Base-by-base conservation (phyloP, 1,139 yeast genomes). In the Geotrichum fermentans region DNA sequence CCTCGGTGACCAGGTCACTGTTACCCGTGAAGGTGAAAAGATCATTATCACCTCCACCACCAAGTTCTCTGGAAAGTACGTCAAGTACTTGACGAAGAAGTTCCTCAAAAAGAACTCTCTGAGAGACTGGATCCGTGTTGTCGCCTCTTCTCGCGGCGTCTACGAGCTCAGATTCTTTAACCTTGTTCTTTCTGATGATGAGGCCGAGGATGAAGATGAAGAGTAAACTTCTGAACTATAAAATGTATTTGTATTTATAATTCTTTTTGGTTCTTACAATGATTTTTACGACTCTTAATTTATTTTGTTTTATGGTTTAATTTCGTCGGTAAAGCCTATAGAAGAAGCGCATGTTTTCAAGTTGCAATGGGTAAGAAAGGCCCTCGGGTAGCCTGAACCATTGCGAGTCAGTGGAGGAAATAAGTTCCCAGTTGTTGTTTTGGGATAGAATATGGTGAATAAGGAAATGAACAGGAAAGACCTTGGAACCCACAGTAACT, bases 21-120 rank as follows among this genome's bases (percentile, higher is more conserved):
- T 92, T 64, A 76, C 90, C 68, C 77, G 82, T 68, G 95, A 88
- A 72, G 88, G 86, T 67, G 80, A 82, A 77, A 77, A 81, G 74
- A 73, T 79, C 68, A 89, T 87, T 70, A 83, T 92, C 67, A 84
- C 89, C 75, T 79, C 97, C 63, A 80, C 84, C 78, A 77, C 95
- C 76, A 84, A 88, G 78, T 92, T 94, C 92, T 89, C 97, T 66
- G 99, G 99, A 79, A 92, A 94, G 80, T 92, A 92, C 95, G 85
- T 89, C 75, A 92, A 92, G 82, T 92, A 90, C 92, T 80, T 92
- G 74, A 87, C 97, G 71, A 92, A 92, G 89, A 90, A 95, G 83
- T 92, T 88, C 94, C 87, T 92, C 77, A 92, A 92, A 96, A 92
- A 92, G 88, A 88, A 89, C 94, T 95, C 87, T 78, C 86, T 90